A percentile compares a stretch with the other conserved stretches of the same genome.
Evolutionary conservation across 164 flowering plant species (phyloP).

Genomic region (Vitis labrusca): DNA sequence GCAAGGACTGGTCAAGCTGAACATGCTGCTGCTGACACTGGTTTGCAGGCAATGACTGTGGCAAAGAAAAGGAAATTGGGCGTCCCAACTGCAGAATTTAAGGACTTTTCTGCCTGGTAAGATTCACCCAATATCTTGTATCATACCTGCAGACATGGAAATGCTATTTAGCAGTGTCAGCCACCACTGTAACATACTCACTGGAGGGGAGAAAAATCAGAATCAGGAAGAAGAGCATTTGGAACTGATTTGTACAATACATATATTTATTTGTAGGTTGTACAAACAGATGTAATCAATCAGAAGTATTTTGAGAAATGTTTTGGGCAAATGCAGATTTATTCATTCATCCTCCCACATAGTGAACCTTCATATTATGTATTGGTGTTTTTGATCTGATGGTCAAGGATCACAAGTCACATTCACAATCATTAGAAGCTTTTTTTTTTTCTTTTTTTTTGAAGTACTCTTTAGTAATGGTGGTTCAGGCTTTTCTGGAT

Average conservation of each 20-base stretch:
- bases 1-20: conserved; percentile 38
- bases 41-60: conserved; percentile 20
- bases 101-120: conserved; percentile 84
- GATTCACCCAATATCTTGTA: conserved; percentile 13
- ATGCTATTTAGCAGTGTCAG: not conserved
- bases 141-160: not conserved
- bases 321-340: no score
- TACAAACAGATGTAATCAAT: not conserved
- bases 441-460: no score
- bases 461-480: no score
- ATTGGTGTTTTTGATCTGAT: no score
- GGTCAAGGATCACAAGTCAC: no score
- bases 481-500: no score
- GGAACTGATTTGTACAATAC: not conserved
- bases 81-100: conserved; percentile 42
- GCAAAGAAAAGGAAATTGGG: conserved; percentile 72
- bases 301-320: not conserved
- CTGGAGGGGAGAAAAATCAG: not conserved
- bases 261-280: not conserved
- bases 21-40: conserved; percentile 26
- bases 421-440: no score
- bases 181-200: not conserved
- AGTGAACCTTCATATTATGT: no score
- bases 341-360: no score
- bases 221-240: not conserved